A percentile compares a stretch with the other conserved stretches of the same genome.
These are phyloP conservation scores for Tricholoma sp. DNA, from an alignment of 768 basidiomycete genomes.

Conservation along the genomic window DNA sequence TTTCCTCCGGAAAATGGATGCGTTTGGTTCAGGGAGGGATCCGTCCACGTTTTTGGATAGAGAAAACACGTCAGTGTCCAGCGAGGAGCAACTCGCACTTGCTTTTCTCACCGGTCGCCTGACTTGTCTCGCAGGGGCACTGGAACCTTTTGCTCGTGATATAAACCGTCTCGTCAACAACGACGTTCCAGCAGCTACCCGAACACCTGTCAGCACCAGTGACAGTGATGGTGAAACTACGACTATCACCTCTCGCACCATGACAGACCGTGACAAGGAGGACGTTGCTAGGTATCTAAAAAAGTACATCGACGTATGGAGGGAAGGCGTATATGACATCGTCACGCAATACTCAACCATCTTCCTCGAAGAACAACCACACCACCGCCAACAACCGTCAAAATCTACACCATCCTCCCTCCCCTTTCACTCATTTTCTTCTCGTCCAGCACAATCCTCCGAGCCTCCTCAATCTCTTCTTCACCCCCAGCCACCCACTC, in stretches of 20 bases:
- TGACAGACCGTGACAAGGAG: constrained; percentile 48
- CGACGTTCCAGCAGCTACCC: constrained; percentile 43
- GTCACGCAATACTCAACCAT: constrained; percentile 87
- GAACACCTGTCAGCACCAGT: constrained; percentile 44
- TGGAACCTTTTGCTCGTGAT: constrained; percentile 16
- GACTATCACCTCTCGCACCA: constrained; percentile 1
- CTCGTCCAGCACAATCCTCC: constrained; percentile 1
- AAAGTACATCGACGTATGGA: constrained; percentile 85
- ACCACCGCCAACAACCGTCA: constrained; percentile 19
- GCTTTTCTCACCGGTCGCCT: constrained; percentile 76
- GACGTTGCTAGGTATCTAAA: constrained; percentile 76
- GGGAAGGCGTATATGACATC: constrained; percentile 90
- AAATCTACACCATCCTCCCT: constrained; percentile 3
- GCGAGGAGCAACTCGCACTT: constrained; percentile 77
- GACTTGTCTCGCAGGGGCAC: constrained; percentile 43
- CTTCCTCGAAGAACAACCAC: constrained; percentile 65
- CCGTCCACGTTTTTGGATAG: background rate
- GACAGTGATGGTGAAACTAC: constrained; percentile 30
- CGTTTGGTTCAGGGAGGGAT: constrained; percentile 33
- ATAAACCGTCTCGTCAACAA: constrained; percentile 13
- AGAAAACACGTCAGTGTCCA: constrained; percentile 23
- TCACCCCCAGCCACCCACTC: constrained; percentile 20
- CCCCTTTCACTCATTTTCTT: background rate
- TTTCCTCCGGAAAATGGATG: constrained; percentile 81
- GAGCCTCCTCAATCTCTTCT: background rate